phyloP scores from a whole-genome alignment of 768 basidiomycete species.

The Mycena kentingensis region DNA sequence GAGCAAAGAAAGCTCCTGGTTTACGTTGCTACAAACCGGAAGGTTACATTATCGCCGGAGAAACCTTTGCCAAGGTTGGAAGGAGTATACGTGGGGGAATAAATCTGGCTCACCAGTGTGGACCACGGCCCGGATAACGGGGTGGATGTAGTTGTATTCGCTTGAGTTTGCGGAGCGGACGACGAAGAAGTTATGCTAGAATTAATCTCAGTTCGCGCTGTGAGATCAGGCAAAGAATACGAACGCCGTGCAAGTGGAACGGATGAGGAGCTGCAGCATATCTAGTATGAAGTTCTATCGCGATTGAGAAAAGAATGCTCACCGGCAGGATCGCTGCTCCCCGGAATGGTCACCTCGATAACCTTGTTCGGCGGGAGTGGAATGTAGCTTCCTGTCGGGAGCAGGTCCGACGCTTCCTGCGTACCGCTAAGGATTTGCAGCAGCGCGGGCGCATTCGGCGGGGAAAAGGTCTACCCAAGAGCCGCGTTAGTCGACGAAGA shows the following conservation, averaged over 20 bases:
- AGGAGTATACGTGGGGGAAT: neutral
- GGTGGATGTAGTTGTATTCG: conserved; percentile 45
- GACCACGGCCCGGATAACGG: conserved; percentile 57
- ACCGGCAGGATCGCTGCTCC: conserved; percentile 38
- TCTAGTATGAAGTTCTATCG: neutral
- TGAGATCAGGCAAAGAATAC: conserved; percentile 4
- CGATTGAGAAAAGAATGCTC: neutral
- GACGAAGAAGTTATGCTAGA: conserved; percentile 40
- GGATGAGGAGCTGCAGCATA: conserved; percentile 24
- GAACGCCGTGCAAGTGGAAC: conserved; percentile 37
- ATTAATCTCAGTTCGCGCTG: neutral
- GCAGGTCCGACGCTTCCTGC: conserved; percentile 40
- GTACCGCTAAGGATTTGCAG: conserved; percentile 53
- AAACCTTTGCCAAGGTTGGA: neutral
- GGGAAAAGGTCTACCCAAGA: conserved; percentile 27
- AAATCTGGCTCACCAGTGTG: conserved; percentile 32
- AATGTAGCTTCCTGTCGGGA: conserved; percentile 44
- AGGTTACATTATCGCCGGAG: conserved; percentile 35
- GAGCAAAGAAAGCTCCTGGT: too few relatives aligned
- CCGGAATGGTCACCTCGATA: conserved; percentile 49
- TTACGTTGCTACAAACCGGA: conserved; percentile 20
- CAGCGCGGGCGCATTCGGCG: conserved; percentile 48
- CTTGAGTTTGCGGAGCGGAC: conserved; percentile 36
- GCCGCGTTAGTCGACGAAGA: conserved; percentile 25
- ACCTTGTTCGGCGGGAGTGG: conserved; percentile 45